phyloP scores from a whole-genome alignment of 1,284 basidiomycete species.

The Rhodotorula sp. region DNA sequence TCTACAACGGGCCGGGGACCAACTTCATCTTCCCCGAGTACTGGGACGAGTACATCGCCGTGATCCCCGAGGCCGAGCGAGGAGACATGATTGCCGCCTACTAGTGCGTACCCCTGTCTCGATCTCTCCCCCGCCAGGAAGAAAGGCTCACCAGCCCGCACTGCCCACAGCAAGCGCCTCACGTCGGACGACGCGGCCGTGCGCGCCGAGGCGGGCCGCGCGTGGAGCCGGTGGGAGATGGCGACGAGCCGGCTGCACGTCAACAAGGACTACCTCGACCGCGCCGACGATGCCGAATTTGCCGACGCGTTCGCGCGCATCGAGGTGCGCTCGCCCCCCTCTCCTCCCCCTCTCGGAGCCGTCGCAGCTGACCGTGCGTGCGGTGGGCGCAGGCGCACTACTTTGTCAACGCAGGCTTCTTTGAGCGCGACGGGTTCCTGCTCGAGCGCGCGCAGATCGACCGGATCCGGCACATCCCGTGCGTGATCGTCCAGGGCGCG shows the following conservation, averaged over 20 bases:
- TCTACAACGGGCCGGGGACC: conserved; percentile 57
- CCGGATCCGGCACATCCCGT: conserved; percentile 70
- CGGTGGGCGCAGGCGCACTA: conserved; percentile 73
- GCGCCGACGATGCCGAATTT: conserved; percentile 66
- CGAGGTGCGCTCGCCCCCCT: conserved; percentile 15
- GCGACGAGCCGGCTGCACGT: conserved; percentile 71
- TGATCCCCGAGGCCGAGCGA: conserved; percentile 77
- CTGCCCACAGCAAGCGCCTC: conserved; percentile 60
- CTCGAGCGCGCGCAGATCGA: conserved; percentile 79
- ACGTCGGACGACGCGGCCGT: conserved; percentile 71
- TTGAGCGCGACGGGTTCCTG: conserved; percentile 77
- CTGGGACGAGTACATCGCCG: conserved; percentile 77
- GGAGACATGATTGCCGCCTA: conserved; percentile 80
- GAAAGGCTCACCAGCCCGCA: not conserved
- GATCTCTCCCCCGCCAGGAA: not conserved
- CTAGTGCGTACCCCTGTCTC: conserved; percentile 52
- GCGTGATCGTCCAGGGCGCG: conserved; percentile 77
- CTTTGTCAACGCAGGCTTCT: conserved; percentile 75
- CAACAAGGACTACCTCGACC: conserved; percentile 68
- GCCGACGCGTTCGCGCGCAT: conserved; percentile 59
- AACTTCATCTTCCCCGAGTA: conserved; percentile 71
- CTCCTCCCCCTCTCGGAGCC: not conserved
- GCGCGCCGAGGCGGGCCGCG: conserved; percentile 71
- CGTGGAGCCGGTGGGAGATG: conserved; percentile 93
- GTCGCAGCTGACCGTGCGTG: not conserved